Base-by-base conservation (phyloP, 345 rosid genomes). In the Corchorus olitorius region DNA sequence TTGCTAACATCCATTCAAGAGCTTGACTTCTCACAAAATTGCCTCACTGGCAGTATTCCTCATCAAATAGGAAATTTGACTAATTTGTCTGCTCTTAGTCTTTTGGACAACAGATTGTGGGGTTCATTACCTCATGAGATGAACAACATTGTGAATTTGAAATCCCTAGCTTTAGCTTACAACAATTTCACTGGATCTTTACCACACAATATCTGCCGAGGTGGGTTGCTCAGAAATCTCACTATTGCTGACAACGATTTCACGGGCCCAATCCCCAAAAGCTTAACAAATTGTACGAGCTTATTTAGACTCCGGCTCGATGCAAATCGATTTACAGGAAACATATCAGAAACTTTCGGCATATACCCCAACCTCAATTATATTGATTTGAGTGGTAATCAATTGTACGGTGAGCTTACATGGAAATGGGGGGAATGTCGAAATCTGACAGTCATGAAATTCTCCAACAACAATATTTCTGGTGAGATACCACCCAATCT, bases 351-450 rank as follows among this genome's bases (percentile, higher is more conserved):
- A 41, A 65, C 10, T 34, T 83, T 83, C 3, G 82, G 85, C 0
- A 33, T 72, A 14, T 78, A 72, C 55, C 85, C 83, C 0, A 20
- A 70, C 20, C 70, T 86, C 45, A 54, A 22, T 9, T 86, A 74
- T n/a, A 15, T 86, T 16, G 89, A 83, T 48, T 55, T 86, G 74
- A 83, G 81, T 64, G 4, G 62, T 35, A 86, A 86, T 68, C 73
- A 67, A 10, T 68, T 86, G 11, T 61, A 53, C 0, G 87, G 87
- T 0, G 81, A 81, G n/a, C 15, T 86, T 16, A 80, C 87, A 3
- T n/a, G 54, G 0, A 85, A 73, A 10, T 85, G 88, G 86, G 81
- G 84, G 8, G 66, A 70, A 12, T 83, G 72, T 52, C 46, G 27
- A n/a, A 19, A 56, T 27, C 13, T 73, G 59, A 7, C 58, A 2